phyloP scores from a whole-genome alignment of 225 moss, liverwort and hornwort genomes.

The Asterella californica region DNA sequence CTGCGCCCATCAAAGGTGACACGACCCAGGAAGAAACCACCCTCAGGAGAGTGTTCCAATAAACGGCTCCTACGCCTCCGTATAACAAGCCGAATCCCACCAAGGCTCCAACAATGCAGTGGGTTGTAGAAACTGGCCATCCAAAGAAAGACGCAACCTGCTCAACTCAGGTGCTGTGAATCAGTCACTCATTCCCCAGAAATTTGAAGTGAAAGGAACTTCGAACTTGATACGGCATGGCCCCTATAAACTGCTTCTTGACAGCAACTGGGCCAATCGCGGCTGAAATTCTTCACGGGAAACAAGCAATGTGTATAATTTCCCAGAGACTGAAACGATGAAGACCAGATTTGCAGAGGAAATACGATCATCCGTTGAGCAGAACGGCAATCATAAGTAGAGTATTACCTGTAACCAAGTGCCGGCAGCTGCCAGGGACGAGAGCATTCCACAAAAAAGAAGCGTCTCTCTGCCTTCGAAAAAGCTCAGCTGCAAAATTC shows the following conservation, averaged over 20 bases:
- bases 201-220: not conserved
- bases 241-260: not conserved
- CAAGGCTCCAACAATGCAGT: slow-evolving; percentile 94
- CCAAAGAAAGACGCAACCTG: slow-evolving; percentile 95
- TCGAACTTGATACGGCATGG: not conserved
- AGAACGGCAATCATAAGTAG: not conserved
- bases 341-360: not conserved
- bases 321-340: not conserved
- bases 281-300: not conserved
- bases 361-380: not conserved
- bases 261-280: not conserved
- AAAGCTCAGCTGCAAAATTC: slow-evolving; percentile 61
- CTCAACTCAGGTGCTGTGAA: slow-evolving; percentile 9
- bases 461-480: slow-evolving; percentile 73
- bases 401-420: slow-evolving; percentile 83
- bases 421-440: slow-evolving; percentile 91
- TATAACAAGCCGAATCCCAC: slow-evolving; percentile 86
- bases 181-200: not conserved
- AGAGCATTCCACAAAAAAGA: slow-evolving; percentile 81
- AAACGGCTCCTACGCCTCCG: slow-evolving; percentile 80
- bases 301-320: not conserved
- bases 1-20: slow-evolving; percentile 79
- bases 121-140: slow-evolving; percentile 98
- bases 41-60: slow-evolving; percentile 73
- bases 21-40: slow-evolving; percentile 94